Base-by-base conservation (phyloP, 176 grass and related monocot genomes). In the Metroxylon sagu region DNA sequence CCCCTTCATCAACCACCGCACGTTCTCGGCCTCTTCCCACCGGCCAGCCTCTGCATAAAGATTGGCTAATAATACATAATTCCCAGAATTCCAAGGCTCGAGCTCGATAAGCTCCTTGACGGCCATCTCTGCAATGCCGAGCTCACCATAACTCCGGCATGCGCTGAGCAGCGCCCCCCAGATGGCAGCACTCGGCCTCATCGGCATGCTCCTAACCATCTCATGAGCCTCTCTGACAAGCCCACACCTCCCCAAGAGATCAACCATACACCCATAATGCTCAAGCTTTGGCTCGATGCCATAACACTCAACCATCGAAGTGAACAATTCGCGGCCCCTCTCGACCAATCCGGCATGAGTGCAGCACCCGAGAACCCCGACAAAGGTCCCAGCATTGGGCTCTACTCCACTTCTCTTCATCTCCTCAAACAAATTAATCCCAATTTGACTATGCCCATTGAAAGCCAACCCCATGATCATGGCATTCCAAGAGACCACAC, bases 51-150 rank as follows among this genome's bases (percentile, higher is more conserved):
- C 66, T 2, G 66, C 77, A 60, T 75, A 85, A 71, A 89, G 81
- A 75, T 85, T 89, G 28, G 65, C 69, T 54, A 89, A 71, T 66
- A 75, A 18, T 25, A 84, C 67, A 69, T 81, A 81, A 49, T 89
- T 89, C 27, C 77, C 86, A 1, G 86, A 84, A 56, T 89, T 85
- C 62, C 66, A 68, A 4, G 77, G 77, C 70, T 85, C 86, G 27
- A 89, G 86, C 49, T 74, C 57, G 28, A 78, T 89, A 67, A 81
- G 81, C 66, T 89, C 77, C 60, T 84, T 89, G 8, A 76, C 62
- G 19, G 77, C 81, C 49, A 84, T 74, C 77, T 85, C 77, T 5
- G 81, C 77, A 28, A 81, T 61, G 51, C 49, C 23, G 0, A 81
- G 58, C 19, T 75, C 86, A 23, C 66, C 26, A 71, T 81, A 63